Conservation (phyloP, 2,329 filamentous ascomycete species). For the Allantophomopsis cytisporea region DNA sequence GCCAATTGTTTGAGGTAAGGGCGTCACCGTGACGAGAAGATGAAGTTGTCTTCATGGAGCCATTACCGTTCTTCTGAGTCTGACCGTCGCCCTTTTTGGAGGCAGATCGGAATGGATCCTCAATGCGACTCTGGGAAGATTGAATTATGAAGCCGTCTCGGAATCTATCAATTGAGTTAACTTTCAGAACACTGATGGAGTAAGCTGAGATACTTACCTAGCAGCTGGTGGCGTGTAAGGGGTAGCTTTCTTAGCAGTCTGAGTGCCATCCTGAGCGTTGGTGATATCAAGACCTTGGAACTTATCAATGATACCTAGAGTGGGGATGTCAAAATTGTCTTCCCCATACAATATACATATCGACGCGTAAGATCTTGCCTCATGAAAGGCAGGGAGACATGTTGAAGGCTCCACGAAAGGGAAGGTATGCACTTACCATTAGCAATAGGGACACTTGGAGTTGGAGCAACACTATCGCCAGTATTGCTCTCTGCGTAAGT, state of each 20-base stretch:
- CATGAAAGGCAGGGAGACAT: background rate
- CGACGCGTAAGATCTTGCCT: background rate
- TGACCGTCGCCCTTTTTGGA: background rate
- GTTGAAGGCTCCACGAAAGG: background rate
- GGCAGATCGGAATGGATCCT: background rate
- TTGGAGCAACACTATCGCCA: slow-evolving; percentile 7
- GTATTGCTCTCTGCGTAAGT: slow-evolving; percentile 10
- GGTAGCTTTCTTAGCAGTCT: background rate
- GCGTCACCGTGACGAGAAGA: background rate
- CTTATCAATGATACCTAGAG: background rate
- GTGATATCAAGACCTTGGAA: background rate
- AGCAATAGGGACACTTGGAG: slow-evolving; percentile 3
- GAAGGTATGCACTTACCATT: slow-evolving; percentile 8
- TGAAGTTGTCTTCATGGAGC: background rate
- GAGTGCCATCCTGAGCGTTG: background rate
- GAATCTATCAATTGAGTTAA: background rate
- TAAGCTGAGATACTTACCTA: too few species aligned
- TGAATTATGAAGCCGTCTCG: background rate
- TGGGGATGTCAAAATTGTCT: background rate
- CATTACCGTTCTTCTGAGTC: background rate
- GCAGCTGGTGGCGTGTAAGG: background rate
- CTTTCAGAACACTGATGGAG: background rate
- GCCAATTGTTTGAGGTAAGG: background rate
- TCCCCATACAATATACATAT: background rate
- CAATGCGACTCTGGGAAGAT: background rate